phyloP scores from a whole-genome alignment of 768 basidiomycete species.

The Trametes punicea region DNA sequence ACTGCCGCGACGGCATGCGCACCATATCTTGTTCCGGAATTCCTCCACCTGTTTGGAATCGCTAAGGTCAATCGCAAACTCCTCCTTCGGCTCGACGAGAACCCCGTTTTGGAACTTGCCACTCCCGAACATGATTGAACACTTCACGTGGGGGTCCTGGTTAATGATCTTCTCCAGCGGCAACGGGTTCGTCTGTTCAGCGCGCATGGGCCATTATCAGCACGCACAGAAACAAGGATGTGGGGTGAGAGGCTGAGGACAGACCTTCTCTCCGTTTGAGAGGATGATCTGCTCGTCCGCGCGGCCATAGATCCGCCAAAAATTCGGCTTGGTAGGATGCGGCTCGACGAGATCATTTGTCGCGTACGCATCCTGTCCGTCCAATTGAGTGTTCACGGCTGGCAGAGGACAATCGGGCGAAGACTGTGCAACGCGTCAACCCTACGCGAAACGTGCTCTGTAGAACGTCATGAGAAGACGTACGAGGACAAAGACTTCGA shows the following conservation, averaged over 20 bases:
- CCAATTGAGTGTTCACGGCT: conserved; percentile 8
- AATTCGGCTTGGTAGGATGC: conserved; percentile 17
- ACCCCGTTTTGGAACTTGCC: conserved; percentile 39
- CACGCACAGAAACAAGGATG: neutral
- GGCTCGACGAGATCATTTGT: conserved; percentile 20
- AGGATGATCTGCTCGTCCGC: conserved; percentile 45
- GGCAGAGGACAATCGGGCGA: neutral
- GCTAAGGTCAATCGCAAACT: conserved; percentile 29
- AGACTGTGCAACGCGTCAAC: neutral
- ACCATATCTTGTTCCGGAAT: conserved; percentile 38
- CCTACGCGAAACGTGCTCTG: neutral
- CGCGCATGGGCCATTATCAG: conserved; percentile 18
- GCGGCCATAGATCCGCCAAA: conserved; percentile 34
- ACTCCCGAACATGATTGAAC: conserved; percentile 39
- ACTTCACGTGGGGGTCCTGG: conserved; percentile 32
- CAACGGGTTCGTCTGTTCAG: conserved; percentile 23
- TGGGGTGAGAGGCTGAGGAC: conserved; percentile 21
- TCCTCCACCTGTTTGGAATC: conserved; percentile 28
- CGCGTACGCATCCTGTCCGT: conserved; percentile 22
- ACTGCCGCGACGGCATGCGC: neutral
- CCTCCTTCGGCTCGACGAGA: conserved; percentile 35
- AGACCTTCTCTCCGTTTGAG: conserved; percentile 41
- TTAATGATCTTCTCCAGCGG: conserved; percentile 32
- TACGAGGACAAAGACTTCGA: conserved; percentile 10
- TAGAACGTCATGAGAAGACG: neutral